Base-by-base conservation (phyloP, 108 stramenopile genomes). In the Nitzschia sp. region DNA sequence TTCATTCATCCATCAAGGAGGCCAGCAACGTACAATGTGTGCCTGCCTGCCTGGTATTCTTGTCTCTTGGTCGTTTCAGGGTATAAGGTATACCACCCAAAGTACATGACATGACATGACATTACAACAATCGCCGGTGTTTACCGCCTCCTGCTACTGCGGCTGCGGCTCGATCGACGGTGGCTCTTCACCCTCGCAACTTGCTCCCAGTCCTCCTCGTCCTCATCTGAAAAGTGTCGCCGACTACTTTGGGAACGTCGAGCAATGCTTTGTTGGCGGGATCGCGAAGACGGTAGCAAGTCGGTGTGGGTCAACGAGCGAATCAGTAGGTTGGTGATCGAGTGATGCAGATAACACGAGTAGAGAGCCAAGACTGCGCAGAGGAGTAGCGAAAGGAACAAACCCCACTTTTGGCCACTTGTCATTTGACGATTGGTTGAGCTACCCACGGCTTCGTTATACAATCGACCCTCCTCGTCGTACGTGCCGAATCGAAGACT, bases 251-350 rank as follows among this genome's bases (percentile, higher is more conserved):
- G 56, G 4, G 56, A 58, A 25, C 60, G 48, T 3, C 52, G 34
- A 27, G 53, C 45, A 35, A 21, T 45, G 26, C 63, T 63, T 55
- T 27, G 52, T 23, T 45, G 26, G 27, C 76, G 76, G n/a, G 68
- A 48, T 6, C 73, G 63, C 2, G 78, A 64, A 8, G 81, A 72
- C 28, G 82, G 85, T 19, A 86, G 52, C 68, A 80, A 64, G 35
- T 83, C 80, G 21, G 72, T 67, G 63, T 86, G 81, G 41, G 70
- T 78, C 53, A 87, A 46, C 0, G 80, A 80, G 46, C 80, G 76
- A 65, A 87, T 73, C 28, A 84, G 57, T 6, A 87, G 45, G 66
- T 87, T 83, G 21, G 86, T 87, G 27, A 87, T 84, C 50, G 79
- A 52, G 63, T 81, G 81, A 45, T 87, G 86, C 71, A 87, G 69